Evolutionary conservation across 2,329 filamentous ascomycete genomes (phyloP).

Genomic region (Pseudogymnoascus sp.): DNA sequence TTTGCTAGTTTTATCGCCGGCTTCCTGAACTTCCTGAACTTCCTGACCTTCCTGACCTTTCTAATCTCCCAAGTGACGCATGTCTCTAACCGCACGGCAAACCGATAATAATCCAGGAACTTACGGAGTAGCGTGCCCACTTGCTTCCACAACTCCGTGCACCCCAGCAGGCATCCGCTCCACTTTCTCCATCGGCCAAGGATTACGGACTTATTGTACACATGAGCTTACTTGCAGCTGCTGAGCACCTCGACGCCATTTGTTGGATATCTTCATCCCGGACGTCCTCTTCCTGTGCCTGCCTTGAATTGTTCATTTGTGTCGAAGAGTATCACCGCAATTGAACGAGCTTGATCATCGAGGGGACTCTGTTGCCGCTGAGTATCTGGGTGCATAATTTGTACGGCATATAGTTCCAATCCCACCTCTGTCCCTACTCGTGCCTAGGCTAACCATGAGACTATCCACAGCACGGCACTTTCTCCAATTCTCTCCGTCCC

Average conservation of each 20-base stretch:
- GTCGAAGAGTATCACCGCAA: background rate
- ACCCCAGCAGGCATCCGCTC: conserved; percentile 7
- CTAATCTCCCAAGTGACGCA: conserved; percentile 7
- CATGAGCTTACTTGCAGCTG: conserved; percentile 9
- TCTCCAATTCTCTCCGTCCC: conserved; percentile 1
- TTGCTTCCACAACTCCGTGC: conserved; percentile 6
- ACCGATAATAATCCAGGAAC: conserved; percentile 6
- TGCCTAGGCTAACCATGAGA: conserved; percentile 5
- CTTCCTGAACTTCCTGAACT: background rate
- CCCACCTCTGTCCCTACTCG: background rate
- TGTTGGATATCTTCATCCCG: conserved; percentile 1
- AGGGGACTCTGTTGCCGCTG: background rate
- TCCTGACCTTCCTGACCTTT: background rate
- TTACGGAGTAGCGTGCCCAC: conserved; percentile 8
- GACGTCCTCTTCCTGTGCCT: background rate
- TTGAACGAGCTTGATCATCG: background rate
- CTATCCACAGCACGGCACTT: conserved; percentile 4
- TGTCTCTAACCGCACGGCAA: conserved; percentile 6
- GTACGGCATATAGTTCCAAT: background rate
- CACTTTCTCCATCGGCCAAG: conserved; percentile 8
- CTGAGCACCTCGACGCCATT: background rate
- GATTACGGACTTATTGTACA: conserved; percentile 9
- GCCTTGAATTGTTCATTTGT: conserved; percentile 3
- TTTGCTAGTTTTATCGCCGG: background rate
- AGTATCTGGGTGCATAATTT: conserved; percentile 3